phyloP scores from a whole-genome alignment of 371 early-diverging fungal species.

The Mucor lusitanicus region DNA sequence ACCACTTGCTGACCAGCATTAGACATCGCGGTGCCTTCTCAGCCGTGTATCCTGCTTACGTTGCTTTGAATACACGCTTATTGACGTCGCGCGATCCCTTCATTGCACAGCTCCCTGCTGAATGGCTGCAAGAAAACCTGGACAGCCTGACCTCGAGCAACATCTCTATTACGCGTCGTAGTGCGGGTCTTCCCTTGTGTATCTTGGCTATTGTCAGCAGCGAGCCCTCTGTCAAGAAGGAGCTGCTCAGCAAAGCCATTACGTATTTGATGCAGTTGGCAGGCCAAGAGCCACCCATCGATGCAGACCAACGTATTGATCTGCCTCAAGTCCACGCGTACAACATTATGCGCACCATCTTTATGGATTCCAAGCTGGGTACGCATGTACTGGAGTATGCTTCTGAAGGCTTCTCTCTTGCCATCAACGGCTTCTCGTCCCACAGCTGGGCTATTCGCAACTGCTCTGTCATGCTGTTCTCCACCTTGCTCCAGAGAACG shows the following conservation, averaged over 20 bases:
- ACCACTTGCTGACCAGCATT: conserved; percentile 68
- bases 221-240: conserved; percentile 65
- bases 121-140: conserved; percentile 65
- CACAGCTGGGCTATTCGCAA: conserved; percentile 91
- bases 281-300: conserved; percentile 40
- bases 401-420: conserved; percentile 73
- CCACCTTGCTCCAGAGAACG: conserved; percentile 78
- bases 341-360: conserved; percentile 82
- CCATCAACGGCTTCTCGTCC: conserved; percentile 84
- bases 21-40: conserved; percentile 94
- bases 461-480: conserved; percentile 91
- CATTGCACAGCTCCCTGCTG: conserved; percentile 54
- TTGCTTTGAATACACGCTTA: conserved; percentile 68
- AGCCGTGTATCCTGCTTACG: conserved; percentile 82
- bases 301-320: conserved; percentile 64
- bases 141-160: conserved; percentile 55
- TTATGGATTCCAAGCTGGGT: conserved; percentile 81
- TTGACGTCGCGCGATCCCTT: conserved; percentile 51
- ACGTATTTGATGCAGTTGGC: conserved; percentile 70
- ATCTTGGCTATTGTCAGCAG: conserved; percentile 84
- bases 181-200: conserved; percentile 89
- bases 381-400: conserved; percentile 73
- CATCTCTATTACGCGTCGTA: conserved; percentile 92
- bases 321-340: conserved; percentile 88
- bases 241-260: conserved; percentile 69